These are phyloP conservation scores for Phytophthora capsici DNA, from an alignment of 352 stramenopile genomes.

Conservation along the genomic window DNA sequence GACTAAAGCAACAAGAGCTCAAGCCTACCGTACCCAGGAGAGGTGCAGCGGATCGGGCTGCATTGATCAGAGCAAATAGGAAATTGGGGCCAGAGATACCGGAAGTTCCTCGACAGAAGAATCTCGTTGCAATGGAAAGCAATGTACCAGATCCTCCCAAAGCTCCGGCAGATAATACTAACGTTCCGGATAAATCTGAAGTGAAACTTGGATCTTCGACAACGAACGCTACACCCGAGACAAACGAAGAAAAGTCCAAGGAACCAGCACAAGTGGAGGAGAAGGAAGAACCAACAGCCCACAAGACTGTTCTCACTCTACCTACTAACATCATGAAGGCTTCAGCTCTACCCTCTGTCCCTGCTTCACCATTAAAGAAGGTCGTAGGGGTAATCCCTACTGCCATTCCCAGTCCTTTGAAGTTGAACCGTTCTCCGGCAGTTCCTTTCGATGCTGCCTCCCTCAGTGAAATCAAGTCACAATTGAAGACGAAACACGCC, in stretches of 20 bases:
- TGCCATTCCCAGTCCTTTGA: slow-evolving; percentile 40
- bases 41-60: slow-evolving; percentile 31
- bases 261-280: slow-evolving; percentile 13
- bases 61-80: slow-evolving; percentile 10
- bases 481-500: slow-evolving; percentile 62
- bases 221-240: neutral
- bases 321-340: slow-evolving; percentile 57
- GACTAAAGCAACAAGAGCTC: slow-evolving; percentile 60
- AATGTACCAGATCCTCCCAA: neutral
- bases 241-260: slow-evolving; percentile 9
- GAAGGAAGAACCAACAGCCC: slow-evolving; percentile 27
- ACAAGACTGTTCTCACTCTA: slow-evolving; percentile 44
- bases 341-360: slow-evolving; percentile 8
- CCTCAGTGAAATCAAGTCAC: slow-evolving; percentile 63
- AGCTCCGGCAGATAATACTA: neutral
- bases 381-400: slow-evolving; percentile 16
- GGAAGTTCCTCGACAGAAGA: slow-evolving; percentile 28
- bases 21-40: slow-evolving; percentile 49
- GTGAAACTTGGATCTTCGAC: neutral
- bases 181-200: neutral
- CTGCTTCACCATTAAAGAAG: slow-evolving; percentile 40
- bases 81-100: slow-evolving; percentile 40
- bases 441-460: slow-evolving; percentile 60
- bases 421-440: slow-evolving; percentile 24
- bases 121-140: neutral